These are phyloP conservation scores for Neonectria sp. DNA, from an alignment of 2,329 filamentous ascomycete genomes.

Conservation along the genomic window DNA sequence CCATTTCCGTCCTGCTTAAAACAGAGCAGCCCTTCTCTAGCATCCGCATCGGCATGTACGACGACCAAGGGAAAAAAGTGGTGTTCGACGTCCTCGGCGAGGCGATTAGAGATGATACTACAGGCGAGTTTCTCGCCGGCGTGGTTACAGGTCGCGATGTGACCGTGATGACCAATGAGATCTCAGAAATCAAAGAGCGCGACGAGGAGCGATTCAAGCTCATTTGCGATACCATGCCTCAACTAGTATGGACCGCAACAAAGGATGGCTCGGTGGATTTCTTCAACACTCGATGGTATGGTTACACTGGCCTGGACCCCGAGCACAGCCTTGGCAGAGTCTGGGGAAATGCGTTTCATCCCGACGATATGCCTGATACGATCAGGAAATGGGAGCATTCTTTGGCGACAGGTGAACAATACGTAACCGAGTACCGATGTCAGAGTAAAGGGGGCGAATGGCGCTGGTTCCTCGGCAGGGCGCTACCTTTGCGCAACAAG, in stretches of 20 bases:
- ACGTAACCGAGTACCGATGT: constrained; percentile 80
- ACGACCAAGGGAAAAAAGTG: constrained; percentile 65
- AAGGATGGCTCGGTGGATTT: constrained; percentile 79
- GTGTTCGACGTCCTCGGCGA: constrained; percentile 79
- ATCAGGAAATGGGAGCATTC: constrained; percentile 72
- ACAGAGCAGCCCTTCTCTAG: constrained; percentile 73
- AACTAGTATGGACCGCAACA: constrained; percentile 81
- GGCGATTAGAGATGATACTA: constrained; percentile 75
- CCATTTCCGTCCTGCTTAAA: constrained; percentile 75
- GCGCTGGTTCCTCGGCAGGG: constrained; percentile 85
- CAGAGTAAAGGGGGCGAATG: constrained; percentile 77
- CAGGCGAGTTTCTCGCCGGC: constrained; percentile 81
- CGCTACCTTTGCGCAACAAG: constrained; percentile 76
- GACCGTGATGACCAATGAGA: constrained; percentile 78
- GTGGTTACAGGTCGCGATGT: constrained; percentile 81
- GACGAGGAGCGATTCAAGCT: constrained; percentile 82
- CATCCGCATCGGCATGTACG: constrained; percentile 75
- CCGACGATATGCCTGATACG: constrained; percentile 76
- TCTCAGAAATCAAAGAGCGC: constrained; percentile 77
- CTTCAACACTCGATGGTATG: constrained; percentile 84
- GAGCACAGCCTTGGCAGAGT: constrained; percentile 74
- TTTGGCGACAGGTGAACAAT: constrained; percentile 77
- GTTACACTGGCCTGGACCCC: constrained; percentile 79
- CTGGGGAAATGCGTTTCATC: constrained; percentile 78
- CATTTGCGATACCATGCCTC: constrained; percentile 82